Conservation (phyloP, 305 asterid genomes). For the Fraxinus paxiana region DNA sequence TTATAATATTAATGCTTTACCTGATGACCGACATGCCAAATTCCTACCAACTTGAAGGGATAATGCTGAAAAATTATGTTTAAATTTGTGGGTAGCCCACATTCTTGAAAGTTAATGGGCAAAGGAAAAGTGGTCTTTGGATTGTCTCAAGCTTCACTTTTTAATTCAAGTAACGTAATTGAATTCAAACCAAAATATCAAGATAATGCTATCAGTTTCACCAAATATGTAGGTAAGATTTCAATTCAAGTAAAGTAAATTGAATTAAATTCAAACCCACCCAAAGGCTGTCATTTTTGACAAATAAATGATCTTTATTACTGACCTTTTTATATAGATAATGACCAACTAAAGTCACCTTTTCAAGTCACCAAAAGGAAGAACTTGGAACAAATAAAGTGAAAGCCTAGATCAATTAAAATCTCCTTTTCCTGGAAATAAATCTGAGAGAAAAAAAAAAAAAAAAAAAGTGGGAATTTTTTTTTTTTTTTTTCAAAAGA, state of each 20-base stretch:
- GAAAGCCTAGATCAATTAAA: not conserved
- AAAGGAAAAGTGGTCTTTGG: conserved; percentile 10
- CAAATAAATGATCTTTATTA: not conserved
- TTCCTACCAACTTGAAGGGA: conserved; percentile 33
- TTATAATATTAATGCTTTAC: conserved; percentile 5
- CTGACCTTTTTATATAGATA: not conserved
- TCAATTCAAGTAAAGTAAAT: not conserved
- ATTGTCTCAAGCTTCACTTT: not conserved
- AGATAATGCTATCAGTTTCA: conserved; percentile 7
- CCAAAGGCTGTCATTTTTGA: not conserved
- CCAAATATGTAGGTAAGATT: not conserved
- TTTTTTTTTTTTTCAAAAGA: too few relatives aligned
- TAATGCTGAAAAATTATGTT: not conserved
- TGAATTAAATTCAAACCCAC: conserved; percentile 5
- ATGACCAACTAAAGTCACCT: not conserved
- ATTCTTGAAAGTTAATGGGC: conserved; percentile 14
- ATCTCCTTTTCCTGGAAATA: not conserved
- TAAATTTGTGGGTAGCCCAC: not conserved
- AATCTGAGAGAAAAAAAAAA: conserved; percentile 5
- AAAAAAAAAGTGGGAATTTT: not conserved
- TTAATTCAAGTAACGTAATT: not conserved
- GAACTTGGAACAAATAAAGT: not conserved
- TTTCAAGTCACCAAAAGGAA: not conserved
- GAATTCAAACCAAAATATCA: not conserved
- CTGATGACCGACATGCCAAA: conserved; percentile 26